Conservation (phyloP, 73 alveolate species). For the Paramecium bursaria region DNA sequence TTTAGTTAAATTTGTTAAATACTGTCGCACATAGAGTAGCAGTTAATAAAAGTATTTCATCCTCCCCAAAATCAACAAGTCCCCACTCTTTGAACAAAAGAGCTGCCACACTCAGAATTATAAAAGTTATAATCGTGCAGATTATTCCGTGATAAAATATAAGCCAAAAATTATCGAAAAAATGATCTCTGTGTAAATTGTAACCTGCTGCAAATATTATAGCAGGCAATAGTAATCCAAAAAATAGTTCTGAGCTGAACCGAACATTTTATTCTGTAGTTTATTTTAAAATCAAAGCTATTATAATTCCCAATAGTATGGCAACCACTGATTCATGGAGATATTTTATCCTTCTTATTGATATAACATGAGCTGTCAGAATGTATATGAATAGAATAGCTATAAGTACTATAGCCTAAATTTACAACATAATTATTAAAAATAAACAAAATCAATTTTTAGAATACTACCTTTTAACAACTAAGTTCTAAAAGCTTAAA, state of each 20-base stretch:
- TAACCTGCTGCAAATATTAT: slow-evolving; percentile 98
- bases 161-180: slow-evolving; percentile 86
- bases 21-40: slow-evolving; percentile 95
- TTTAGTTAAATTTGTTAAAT: neutral
- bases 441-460: too few species aligned
- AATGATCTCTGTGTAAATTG: slow-evolving; percentile 88
- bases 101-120: slow-evolving; percentile 78
- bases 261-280: slow-evolving; percentile 14
- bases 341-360: slow-evolving; percentile 54
- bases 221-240: slow-evolving; percentile 93
- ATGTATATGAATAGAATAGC: slow-evolving; percentile 45
- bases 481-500: slow-evolving; percentile 6
- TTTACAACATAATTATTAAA: slow-evolving; percentile 61
- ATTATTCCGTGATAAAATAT: slow-evolving; percentile 92
- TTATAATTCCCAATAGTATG: slow-evolving; percentile 78
- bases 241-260: slow-evolving; percentile 80
- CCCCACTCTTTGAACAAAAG: slow-evolving; percentile 74
- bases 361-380: slow-evolving; percentile 63
- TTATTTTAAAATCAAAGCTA: slow-evolving; percentile 74
- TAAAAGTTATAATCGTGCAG: slow-evolving; percentile 91
- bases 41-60: slow-evolving; percentile 82
- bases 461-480: too few species aligned
- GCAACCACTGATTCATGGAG: slow-evolving; percentile 91
- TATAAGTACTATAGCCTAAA: slow-evolving; percentile 57
- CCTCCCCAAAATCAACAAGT: slow-evolving; percentile 68